Evolutionary conservation across 2,329 filamentous ascomycete species (phyloP).

Genomic region (Fonsecaea monophora): DNA sequence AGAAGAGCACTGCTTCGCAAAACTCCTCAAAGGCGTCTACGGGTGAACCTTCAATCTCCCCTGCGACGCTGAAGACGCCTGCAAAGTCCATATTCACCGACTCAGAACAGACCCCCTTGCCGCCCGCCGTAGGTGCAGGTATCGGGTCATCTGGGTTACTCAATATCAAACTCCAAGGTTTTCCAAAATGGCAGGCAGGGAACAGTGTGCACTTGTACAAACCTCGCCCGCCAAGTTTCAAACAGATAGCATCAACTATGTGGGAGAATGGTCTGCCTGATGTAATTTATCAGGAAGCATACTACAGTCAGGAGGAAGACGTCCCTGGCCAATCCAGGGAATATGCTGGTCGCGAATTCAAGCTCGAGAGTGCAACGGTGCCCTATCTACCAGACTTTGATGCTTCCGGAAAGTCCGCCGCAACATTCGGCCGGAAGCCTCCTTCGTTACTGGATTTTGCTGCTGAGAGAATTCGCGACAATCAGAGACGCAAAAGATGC

Average conservation of each 20-base stretch:
- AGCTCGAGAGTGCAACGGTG: constrained; percentile 73
- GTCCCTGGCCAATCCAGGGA: constrained; percentile 78
- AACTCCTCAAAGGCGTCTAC: constrained; percentile 44
- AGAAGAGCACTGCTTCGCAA: constrained; percentile 64
- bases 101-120: constrained; percentile 23
- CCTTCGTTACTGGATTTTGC: constrained; percentile 58
- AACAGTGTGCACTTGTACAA: constrained; percentile 33
- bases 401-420: constrained; percentile 62
- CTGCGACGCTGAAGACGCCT: constrained; percentile 17
- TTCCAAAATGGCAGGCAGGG: not conserved
- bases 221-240: constrained; percentile 38
- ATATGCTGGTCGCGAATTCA: constrained; percentile 88
- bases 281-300: constrained; percentile 82
- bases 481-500: constrained; percentile 63
- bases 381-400: constrained; percentile 84
- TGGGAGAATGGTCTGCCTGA: constrained; percentile 64
- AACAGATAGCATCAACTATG: constrained; percentile 63
- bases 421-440: constrained; percentile 62
- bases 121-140: constrained; percentile 18
- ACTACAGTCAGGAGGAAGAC: constrained; percentile 83
- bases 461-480: constrained; percentile 60
- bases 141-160: not conserved
- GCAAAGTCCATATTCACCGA: constrained; percentile 6
- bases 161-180: constrained; percentile 8
- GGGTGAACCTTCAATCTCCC: constrained; percentile 16